Evolutionary conservation across 2,329 filamentous ascomycete genomes (phyloP), one percentile per base, ranked within the genome.

Genomic region (Lachnellula cervina): DNA sequence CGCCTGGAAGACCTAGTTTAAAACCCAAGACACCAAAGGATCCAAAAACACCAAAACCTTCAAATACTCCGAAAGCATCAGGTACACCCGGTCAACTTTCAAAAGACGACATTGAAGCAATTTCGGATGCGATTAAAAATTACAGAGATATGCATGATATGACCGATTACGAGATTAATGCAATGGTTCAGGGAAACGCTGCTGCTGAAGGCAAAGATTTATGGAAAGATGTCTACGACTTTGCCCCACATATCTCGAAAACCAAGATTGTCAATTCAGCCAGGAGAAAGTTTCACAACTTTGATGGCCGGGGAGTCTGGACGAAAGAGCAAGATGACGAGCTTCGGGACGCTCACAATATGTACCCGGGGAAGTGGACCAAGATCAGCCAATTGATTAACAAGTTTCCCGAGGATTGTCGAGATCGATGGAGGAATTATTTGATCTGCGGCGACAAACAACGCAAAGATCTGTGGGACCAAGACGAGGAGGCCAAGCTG

Each of bases 371-470:
- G 16, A 80, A 82, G 56, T 91, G 87, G 84, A 77, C 77, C 11
- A 62, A 76, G 28, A 87, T 91, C 60, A 82, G 78, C 0, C 73
- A 76, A n/a, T 61, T 81, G 21, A 78, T 89, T 60, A 84, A 84
- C 59, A 83, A 88, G 5, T 79, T 83, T 40, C 76, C 80, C 0
- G 80, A 83, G 57, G 86, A 90, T 66, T 77, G 85, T 51, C 80
- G 86, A 50, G 87, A 90, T 67, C 82, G 87, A 3, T 89, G 85
- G 75, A 78, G 84, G 40, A 87, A 89, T 63, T 84, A 87, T 63
- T 72, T 88, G 21, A 72, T 84, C 46, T 84, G 81, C 52, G 80
- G 80, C 19, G 74, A 79, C 5, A 77, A 75, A 0, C 73, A 60
- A 49, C 76, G 76, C 34, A 78, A 74, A 43, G 78, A 80, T 35